Conservation (phyloP, 208 protist genomes). For the Trypanosoma avium region DNA sequence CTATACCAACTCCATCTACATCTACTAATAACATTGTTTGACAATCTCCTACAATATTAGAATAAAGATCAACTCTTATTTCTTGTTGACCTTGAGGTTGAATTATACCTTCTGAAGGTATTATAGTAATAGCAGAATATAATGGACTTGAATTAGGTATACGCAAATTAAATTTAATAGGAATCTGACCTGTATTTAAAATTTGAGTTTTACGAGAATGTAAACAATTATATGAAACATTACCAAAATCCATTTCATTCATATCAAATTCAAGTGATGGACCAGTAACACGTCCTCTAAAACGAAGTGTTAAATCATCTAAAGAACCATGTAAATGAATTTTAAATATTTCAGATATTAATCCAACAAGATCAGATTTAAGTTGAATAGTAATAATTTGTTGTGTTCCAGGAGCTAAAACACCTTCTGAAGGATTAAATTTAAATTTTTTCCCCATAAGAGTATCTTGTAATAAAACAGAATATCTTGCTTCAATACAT, state of each 20-base stretch:
- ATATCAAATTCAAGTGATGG: slow-evolving; percentile 93
- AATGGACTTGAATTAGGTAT: slow-evolving; percentile 59
- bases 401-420: slow-evolving; percentile 63
- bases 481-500: slow-evolving; percentile 89
- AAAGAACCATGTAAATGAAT: slow-evolving; percentile 85
- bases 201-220: slow-evolving; percentile 73
- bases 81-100: slow-evolving; percentile 48
- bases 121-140: slow-evolving; percentile 71
- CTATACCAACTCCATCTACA: slow-evolving; percentile 91
- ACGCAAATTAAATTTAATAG: slow-evolving; percentile 88
- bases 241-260: slow-evolving; percentile 92
- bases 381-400: slow-evolving; percentile 76
- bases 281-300: slow-evolving; percentile 91
- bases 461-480: slow-evolving; percentile 58
- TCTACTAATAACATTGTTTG: slow-evolving; percentile 89
- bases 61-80: slow-evolving; percentile 80
- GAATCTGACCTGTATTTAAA: slow-evolving; percentile 94
- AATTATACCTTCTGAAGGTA: slow-evolving; percentile 70
- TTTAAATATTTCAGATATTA: slow-evolving; percentile 87
- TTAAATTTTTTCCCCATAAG: slow-evolving; percentile 79
- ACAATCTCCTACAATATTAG: slow-evolving; percentile 78
- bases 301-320: slow-evolving; percentile 73
- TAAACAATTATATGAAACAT: slow-evolving; percentile 92
- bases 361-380: slow-evolving; percentile 85
- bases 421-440: slow-evolving; percentile 78